Conservation (phyloP, 192 early-diverging fungal species). For the Backusella parvicylindrica region DNA sequence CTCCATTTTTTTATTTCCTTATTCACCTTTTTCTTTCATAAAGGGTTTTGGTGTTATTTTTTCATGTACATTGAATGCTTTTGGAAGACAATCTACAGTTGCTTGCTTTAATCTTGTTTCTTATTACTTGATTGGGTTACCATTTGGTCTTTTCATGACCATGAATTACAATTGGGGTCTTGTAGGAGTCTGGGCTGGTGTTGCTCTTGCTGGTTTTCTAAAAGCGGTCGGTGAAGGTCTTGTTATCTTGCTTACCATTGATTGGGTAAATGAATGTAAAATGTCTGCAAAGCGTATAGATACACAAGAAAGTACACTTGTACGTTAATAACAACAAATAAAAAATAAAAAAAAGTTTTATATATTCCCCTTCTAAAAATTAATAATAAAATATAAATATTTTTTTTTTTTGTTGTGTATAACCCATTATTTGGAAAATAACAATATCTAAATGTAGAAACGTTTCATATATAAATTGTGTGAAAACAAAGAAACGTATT, state of each 20-base stretch:
- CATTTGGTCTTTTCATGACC: conserved; percentile 23
- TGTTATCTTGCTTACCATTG: conserved; percentile 7
- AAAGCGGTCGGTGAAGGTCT: conserved; percentile 14
- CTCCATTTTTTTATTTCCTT: too few relatives aligned
- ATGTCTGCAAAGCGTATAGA: not conserved
- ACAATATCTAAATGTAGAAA: not conserved
- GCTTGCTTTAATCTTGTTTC: conserved; percentile 21
- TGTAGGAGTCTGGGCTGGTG: conserved; percentile 22
- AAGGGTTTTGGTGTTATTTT: conserved; percentile 23
- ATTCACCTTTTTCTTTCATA: too few relatives aligned
- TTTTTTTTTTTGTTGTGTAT: not conserved
- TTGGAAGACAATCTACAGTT: conserved; percentile 21
- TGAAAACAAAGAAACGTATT: too few relatives aligned
- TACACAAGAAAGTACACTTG: conserved; percentile 6
- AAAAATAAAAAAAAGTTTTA: not conserved
- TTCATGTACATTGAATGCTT: conserved; percentile 19
- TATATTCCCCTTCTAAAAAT: not conserved
- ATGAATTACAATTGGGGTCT: conserved; percentile 15
- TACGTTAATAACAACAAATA: not conserved
- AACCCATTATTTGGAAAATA: not conserved
- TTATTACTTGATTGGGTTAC: conserved; percentile 25
- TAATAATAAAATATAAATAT: not conserved
- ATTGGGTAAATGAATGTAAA: conserved; percentile 19
- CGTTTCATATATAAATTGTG: not conserved
- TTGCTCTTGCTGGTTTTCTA: conserved; percentile 14